Evolutionary conservation across 2,329 filamentous ascomycete species (phyloP).

Genomic region (Escovopsis weberi): DNA sequence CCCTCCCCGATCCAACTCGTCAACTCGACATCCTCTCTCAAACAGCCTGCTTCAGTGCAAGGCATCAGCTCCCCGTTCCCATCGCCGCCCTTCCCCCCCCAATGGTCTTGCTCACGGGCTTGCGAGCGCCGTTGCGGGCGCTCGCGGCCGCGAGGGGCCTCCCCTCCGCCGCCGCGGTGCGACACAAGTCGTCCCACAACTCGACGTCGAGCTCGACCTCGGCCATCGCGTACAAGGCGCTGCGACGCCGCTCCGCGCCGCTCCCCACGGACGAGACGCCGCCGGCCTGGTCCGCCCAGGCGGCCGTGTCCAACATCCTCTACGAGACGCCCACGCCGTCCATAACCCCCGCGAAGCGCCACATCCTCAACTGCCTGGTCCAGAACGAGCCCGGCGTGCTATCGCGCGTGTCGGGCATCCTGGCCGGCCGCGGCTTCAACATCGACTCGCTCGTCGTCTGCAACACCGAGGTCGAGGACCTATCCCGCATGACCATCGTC

Average conservation of each 20-base stretch:
- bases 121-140: slow-evolving; percentile 26
- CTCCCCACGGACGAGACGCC: slow-evolving; percentile 64
- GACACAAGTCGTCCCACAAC: slow-evolving; percentile 36
- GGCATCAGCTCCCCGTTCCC: not conserved
- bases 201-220: slow-evolving; percentile 89
- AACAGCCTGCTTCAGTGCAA: not conserved
- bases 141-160: slow-evolving; percentile 9
- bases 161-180: slow-evolving; percentile 10
- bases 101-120: slow-evolving; percentile 32
- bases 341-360: slow-evolving; percentile 72
- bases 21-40: not conserved
- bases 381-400: slow-evolving; percentile 98
- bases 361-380: slow-evolving; percentile 95
- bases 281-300: slow-evolving; percentile 76
- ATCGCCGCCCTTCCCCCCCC: slow-evolving; percentile 7
- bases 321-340: slow-evolving; percentile 92
- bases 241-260: slow-evolving; percentile 79
- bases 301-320: slow-evolving; percentile 93
- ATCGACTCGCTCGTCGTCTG: slow-evolving; percentile 97
- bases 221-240: slow-evolving; percentile 90
- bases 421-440: slow-evolving; percentile 95
- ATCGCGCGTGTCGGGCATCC: slow-evolving; percentile 88
- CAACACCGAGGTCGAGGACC: slow-evolving; percentile 90
- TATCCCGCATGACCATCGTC: slow-evolving; percentile 98
- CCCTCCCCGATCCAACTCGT: slow-evolving; percentile 1